A percentile compares a stretch with the other conserved stretches of the same genome.
These are phyloP conservation scores for Coemansia sp. DNA, from an alignment of 192 early-diverging fungal species.

Conservation along the genomic window DNA sequence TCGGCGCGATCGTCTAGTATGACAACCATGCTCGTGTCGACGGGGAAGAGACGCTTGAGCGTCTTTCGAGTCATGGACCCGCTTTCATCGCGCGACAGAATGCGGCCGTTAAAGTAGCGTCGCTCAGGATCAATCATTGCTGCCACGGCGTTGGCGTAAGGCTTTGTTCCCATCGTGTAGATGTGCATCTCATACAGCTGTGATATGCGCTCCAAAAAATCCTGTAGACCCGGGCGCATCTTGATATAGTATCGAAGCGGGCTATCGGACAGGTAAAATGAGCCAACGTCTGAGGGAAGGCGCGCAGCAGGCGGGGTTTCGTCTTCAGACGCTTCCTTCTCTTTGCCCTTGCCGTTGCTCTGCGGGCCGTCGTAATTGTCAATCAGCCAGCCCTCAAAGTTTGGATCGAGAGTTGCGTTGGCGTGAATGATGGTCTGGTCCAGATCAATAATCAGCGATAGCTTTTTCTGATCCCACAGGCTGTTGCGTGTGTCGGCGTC, in stretches of 20 bases:
- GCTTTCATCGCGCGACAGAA: constrained; percentile 92
- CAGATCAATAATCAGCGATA: constrained; percentile 93
- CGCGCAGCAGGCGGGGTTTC: not conserved
- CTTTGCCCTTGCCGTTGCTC: not conserved
- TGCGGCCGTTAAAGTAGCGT: constrained; percentile 79
- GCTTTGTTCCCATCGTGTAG: constrained; percentile 97
- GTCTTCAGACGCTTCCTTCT: not conserved
- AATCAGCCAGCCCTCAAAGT: constrained; percentile 38
- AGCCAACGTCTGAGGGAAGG: constrained; percentile 65
- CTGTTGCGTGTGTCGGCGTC: constrained; percentile 37
- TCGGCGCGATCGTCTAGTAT: constrained; percentile 95
- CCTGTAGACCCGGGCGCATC: constrained; percentile 75
- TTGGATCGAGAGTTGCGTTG: constrained; percentile 31
- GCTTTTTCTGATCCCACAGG: constrained; percentile 64
- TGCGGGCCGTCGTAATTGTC: constrained; percentile 42
- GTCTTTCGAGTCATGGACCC: constrained; percentile 78
- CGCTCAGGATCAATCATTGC: constrained; percentile 81
- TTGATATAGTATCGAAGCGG: constrained; percentile 81
- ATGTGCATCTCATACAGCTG: constrained; percentile 92
- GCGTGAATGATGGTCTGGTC: constrained; percentile 98
- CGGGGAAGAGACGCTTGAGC: constrained; percentile 86
- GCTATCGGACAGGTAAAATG: constrained; percentile 71
- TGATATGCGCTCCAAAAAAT: constrained; percentile 71
- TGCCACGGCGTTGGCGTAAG: constrained; percentile 89
- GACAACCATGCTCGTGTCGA: constrained; percentile 94